A percentile compares a stretch with the other conserved stretches of the same genome.
phyloP scores from a whole-genome alignment of 352 stramenopile species.

The Phytophthora idaei region DNA sequence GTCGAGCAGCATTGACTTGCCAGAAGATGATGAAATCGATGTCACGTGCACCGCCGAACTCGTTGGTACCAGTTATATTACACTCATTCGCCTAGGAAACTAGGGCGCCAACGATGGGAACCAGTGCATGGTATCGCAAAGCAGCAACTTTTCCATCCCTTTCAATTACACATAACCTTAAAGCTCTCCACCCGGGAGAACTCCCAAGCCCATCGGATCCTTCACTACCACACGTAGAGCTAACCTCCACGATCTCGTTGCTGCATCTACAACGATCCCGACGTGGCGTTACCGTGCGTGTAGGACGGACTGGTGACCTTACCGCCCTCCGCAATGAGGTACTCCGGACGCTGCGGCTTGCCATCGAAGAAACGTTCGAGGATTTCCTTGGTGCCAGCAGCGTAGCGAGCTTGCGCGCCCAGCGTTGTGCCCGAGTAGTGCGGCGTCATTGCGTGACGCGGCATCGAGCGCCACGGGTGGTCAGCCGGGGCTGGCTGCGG shows the following conservation, averaged over 20 bases:
- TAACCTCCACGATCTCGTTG: not conserved
- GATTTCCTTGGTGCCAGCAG: conserved; percentile 48
- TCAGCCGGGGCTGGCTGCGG: conserved; percentile 74
- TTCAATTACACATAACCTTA: too few relatives aligned
- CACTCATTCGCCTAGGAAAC: too few relatives aligned
- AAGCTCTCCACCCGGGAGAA: too few relatives aligned
- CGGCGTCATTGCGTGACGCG: conserved; percentile 53
- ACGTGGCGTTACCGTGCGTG: conserved; percentile 40
- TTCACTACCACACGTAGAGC: not conserved
- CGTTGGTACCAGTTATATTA: too few relatives aligned
- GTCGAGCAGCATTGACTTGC: too few relatives aligned
- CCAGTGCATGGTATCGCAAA: too few relatives aligned
- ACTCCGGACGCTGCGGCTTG: conserved; percentile 43
- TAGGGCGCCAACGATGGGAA: too few relatives aligned
- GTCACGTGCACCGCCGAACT: too few relatives aligned
- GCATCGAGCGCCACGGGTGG: conserved; percentile 52
- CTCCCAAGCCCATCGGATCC: too few relatives aligned
- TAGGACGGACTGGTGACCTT: conserved; percentile 45
- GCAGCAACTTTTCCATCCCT: too few relatives aligned
- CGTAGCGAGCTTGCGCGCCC: conserved; percentile 45
- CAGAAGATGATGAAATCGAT: too few relatives aligned
- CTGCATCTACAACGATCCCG: conserved; percentile 25
- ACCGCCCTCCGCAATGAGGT: conserved; percentile 46
- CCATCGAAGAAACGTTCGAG: conserved; percentile 49
- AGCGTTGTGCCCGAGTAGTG: conserved; percentile 53